phyloP scores from a whole-genome alignment of 169 alveolate genomes.

The Perkinsus marinus region DNA sequence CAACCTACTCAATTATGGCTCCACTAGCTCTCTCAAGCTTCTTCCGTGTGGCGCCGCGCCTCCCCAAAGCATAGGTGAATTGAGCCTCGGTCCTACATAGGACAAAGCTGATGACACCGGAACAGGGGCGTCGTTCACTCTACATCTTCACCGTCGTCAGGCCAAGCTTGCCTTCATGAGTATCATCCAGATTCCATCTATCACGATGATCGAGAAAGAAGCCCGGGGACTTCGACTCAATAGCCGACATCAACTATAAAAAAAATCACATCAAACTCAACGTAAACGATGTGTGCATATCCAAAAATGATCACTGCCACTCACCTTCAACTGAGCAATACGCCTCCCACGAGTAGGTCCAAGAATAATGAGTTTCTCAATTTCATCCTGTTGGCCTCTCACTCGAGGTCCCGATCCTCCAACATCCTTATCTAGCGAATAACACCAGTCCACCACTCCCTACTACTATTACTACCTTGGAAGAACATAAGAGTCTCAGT shows the following conservation, averaged over 20 bases:
- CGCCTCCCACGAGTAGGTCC: not conserved
- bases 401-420: not conserved
- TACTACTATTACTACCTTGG: not conserved
- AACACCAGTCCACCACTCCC: not conserved
- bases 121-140: not conserved
- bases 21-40: not conserved
- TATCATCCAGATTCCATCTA: not conserved
- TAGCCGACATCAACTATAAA: not conserved
- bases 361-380: not conserved
- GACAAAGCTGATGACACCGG: not conserved
- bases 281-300: not conserved
- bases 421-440: not conserved
- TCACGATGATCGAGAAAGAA: not conserved
- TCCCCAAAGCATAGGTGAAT: not conserved
- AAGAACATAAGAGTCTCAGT: not conserved
- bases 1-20: not conserved
- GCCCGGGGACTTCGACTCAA: not conserved
- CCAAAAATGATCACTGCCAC: not conserved
- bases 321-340: not conserved
- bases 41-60: not conserved
- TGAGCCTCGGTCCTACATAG: not conserved
- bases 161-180: not conserved
- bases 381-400: not conserved
- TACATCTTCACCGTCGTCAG: not conserved
- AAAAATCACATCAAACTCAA: not conserved